Base-by-base conservation (phyloP, 306 rosid genomes). In the Sicyos edulis region DNA sequence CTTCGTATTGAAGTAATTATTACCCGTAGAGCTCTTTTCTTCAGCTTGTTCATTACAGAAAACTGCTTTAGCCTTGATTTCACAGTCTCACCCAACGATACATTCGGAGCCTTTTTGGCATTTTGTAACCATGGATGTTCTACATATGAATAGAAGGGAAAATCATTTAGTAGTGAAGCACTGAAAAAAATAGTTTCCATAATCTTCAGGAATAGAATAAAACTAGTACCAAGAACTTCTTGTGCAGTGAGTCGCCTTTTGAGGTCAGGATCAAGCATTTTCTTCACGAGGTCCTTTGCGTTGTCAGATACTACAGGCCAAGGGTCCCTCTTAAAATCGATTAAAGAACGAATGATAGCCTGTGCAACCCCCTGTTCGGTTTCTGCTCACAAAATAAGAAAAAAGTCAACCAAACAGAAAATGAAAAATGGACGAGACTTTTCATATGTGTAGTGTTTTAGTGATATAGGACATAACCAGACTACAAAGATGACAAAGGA, bases 331-430 rank as follows among this genome's bases (percentile, higher is more conserved):
- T 79, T 95, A 80, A 95, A 95, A 78, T 95, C 92, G 37, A 32
- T 32, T 64, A 91, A 57, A 76, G 99, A 95, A 64, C 91, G 83
- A 66, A 95, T 95, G 67, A 95, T 95, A 78, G 99, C 97, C 74
- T 91, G 96, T 37, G 99, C 99, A 74, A 95, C 95, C 74, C 99
- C 99, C 81, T 95, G 97, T 80, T 95, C 99, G 78, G 99, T 95
- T 87, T 95, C 99, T 95, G 85, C 87, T 32, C 37, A 32, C 37
- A n/a, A 5, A 32, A 5, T 32, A 32, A 2, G 37, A 32, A 32
- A 32, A 32, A 32, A 32, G 37, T 32, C 37, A 32, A 2, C 37
- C 37, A 32, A 32, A 32, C 37, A 32, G 37, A 32, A 32, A 32
- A 32, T 2, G 37, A 32, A 32, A 32, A 32, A 5, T 32, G 37